Percentiles rank a stretch among this genome's conserved stretches.
phyloP scores from a whole-genome alignment of 1,284 basidiomycete species.

The Ustilago tritici region DNA sequence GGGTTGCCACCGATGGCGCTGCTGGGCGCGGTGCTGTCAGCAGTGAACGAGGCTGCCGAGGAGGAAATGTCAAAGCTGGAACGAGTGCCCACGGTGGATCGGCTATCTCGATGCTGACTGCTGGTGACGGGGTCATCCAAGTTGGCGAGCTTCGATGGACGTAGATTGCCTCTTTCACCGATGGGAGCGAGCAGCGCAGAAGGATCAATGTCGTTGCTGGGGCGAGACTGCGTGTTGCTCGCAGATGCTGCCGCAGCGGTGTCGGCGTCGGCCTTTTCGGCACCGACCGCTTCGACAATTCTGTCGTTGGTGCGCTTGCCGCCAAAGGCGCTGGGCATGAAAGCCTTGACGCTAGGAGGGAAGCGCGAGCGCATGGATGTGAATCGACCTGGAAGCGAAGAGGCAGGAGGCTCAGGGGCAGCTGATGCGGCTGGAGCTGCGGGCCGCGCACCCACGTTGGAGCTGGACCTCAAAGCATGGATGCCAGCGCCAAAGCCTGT shows the following conservation, averaged over 20 bases:
- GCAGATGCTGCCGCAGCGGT: constrained; percentile 13
- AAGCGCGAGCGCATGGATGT: constrained; percentile 65
- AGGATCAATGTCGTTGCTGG: constrained; percentile 18
- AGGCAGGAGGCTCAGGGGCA: constrained; percentile 47
- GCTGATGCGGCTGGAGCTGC: constrained; percentile 15
- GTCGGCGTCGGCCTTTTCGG: constrained; percentile 54
- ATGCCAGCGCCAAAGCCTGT: constrained; percentile 14
- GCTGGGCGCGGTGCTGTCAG: constrained; percentile 60
- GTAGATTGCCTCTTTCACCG: constrained; percentile 39
- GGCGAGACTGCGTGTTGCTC: constrained; percentile 6
- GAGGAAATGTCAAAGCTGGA: constrained; percentile 61
- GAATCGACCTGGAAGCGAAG: constrained; percentile 54
- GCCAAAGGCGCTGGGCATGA: constrained; percentile 65
- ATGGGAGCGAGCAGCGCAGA: constrained; percentile 36
- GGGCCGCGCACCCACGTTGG: constrained; percentile 15
- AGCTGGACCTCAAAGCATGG: constrained; percentile 12
- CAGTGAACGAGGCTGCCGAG: constrained; percentile 53
- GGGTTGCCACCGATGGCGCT: constrained; percentile 49
- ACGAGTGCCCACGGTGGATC: constrained; percentile 60
- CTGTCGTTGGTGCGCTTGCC: constrained; percentile 63
- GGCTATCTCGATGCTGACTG: constrained; percentile 55
- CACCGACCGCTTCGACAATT: constrained; percentile 60
- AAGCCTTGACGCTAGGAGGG: constrained; percentile 65
- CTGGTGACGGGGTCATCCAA: constrained; percentile 21
- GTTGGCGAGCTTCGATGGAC: constrained; percentile 35